These are phyloP conservation scores for Syzygium oleosum DNA, from an alignment of 345 rosid genomes.

Conservation along the genomic window DNA sequence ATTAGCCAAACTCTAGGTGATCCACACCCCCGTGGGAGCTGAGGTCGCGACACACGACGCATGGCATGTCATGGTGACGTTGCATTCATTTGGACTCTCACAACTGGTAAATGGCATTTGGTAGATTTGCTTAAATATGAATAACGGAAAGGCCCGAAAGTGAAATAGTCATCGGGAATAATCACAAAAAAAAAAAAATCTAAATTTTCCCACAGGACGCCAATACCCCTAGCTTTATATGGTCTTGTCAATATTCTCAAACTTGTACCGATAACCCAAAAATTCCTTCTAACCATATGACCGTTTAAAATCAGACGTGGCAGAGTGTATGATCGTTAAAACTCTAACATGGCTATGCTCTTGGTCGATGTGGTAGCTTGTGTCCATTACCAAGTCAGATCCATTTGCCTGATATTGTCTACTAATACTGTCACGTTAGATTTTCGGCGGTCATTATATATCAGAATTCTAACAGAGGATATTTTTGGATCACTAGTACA, in stretches of 20 bases:
- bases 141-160: too few relatives aligned
- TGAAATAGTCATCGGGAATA: too few relatives aligned
- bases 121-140: too few relatives aligned
- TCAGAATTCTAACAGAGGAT: neutral
- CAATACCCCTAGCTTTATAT: neutral
- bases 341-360: neutral
- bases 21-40: too few relatives aligned
- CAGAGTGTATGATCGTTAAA: rapidly evolving
- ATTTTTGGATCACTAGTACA: neutral
- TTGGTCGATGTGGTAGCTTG: rapidly evolving
- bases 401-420: neutral
- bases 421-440: rapidly evolving
- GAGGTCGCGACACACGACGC: too few relatives aligned
- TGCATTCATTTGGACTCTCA: too few relatives aligned
- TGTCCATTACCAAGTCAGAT: neutral
- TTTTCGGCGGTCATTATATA: neutral
- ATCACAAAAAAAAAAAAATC: rapidly evolving
- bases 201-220: rapidly evolving
- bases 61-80: too few relatives aligned
- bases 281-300: neutral
- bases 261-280: rapidly evolving
- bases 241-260: rapidly evolving
- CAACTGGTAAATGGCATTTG: too few relatives aligned
- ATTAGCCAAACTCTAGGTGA: too few relatives aligned
- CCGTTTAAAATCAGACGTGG: rapidly evolving